Conservation (phyloP, 1,284 basidiomycete species). For the Moniliophthora roreri region DNA sequence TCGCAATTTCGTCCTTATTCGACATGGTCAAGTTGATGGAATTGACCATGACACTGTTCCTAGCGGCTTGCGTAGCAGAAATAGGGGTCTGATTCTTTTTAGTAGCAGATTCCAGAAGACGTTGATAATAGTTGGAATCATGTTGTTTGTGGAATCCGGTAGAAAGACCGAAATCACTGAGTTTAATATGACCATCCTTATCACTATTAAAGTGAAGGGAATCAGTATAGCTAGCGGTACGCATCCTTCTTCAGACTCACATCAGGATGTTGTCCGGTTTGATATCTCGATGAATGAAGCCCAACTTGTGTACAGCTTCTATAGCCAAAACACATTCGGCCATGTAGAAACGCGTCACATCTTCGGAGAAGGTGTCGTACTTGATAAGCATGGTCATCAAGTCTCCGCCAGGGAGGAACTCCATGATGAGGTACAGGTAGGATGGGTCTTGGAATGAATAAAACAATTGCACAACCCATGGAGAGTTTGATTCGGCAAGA, state of each 20-base stretch:
- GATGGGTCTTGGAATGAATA: constrained; percentile 98
- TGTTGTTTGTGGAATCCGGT: constrained; percentile 96
- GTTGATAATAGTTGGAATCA: constrained; percentile 89
- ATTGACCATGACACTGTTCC: constrained; percentile 87
- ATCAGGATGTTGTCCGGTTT: constrained; percentile 95
- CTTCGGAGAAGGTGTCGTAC: constrained; percentile 98
- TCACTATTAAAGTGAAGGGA: constrained; percentile 59
- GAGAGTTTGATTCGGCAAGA: constrained; percentile 94
- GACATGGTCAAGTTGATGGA: constrained; percentile 94
- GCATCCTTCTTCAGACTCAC: too few species aligned
- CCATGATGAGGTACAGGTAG: constrained; percentile 98
- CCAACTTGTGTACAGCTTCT: constrained; percentile 89
- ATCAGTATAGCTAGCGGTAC: not conserved
- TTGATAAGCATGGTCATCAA: constrained; percentile 99
- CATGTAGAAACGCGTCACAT: constrained; percentile 97
- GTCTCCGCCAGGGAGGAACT: constrained; percentile 98
- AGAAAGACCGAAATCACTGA: constrained; percentile 95
- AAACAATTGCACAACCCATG: constrained; percentile 97
- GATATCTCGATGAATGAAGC: constrained; percentile 94
- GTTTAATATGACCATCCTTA: constrained; percentile 88
- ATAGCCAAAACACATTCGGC: constrained; percentile 93
- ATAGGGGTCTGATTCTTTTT: constrained; percentile 32
- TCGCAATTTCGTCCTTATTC: constrained; percentile 88
- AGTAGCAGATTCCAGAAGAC: constrained; percentile 53
- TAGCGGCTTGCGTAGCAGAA: constrained; percentile 37